A percentile compares a stretch with the other conserved stretches of the same genome.
phyloP scores from a whole-genome alignment of 208 protist genomes.

The Angomonas ambiguus region DNA sequence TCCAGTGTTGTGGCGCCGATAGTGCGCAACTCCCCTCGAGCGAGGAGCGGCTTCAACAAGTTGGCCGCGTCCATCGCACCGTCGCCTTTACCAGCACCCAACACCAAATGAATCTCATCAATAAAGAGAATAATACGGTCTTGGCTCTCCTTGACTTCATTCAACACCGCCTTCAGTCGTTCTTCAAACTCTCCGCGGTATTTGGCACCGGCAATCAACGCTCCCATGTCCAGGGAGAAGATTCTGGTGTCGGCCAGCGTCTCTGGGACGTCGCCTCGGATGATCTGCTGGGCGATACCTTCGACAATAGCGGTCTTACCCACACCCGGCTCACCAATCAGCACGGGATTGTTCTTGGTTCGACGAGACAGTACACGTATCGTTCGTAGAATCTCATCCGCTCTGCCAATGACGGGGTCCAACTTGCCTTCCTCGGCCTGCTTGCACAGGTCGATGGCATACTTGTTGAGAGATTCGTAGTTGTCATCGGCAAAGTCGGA shows the following conservation, averaged over 20 bases:
- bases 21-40: slow-evolving; percentile 94
- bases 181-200: slow-evolving; percentile 99
- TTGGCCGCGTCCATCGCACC: slow-evolving; percentile 98
- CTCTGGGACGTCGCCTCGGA: slow-evolving; percentile 90
- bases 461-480: slow-evolving; percentile 93
- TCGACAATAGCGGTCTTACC: slow-evolving; percentile 94
- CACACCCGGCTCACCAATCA: slow-evolving; percentile 97
- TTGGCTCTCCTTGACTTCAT: slow-evolving; percentile 95
- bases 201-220: slow-evolving; percentile 98
- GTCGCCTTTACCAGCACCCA: slow-evolving; percentile 95
- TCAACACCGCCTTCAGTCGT: slow-evolving; percentile 98
- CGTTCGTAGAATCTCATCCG: slow-evolving; percentile 97
- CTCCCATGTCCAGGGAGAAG: slow-evolving; percentile 97
- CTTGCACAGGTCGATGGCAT: slow-evolving; percentile 94
- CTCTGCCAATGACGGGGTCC: slow-evolving; percentile 98
- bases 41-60: slow-evolving; percentile 98
- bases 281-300: slow-evolving; percentile 90
- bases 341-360: slow-evolving; percentile 99
- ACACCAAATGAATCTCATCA: slow-evolving; percentile 98
- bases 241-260: slow-evolving; percentile 82
- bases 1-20: slow-evolving; percentile 98
- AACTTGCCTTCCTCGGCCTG: slow-evolving; percentile 91
- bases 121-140: slow-evolving; percentile 99
- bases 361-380: slow-evolving; percentile 96
- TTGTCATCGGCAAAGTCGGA: slow-evolving; percentile 55